phyloP scores from a whole-genome alignment of 139 green algal species.

The Dunaliella primolecta region DNA sequence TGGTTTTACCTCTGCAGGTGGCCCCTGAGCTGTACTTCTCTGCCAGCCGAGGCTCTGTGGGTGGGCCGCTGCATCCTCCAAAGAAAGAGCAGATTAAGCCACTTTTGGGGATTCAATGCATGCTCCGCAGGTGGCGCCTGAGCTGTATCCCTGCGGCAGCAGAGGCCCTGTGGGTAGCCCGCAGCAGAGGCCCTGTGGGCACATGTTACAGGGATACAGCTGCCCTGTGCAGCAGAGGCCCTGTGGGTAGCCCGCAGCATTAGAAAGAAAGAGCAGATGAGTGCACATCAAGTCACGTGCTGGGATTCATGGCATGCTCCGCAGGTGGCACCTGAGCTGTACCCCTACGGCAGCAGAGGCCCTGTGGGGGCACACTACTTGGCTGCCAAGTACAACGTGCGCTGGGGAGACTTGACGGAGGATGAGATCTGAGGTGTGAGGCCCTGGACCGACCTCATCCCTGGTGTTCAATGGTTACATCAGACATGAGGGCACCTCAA shows the following conservation, averaged over 20 bases:
- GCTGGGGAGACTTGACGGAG: constrained; percentile 81
- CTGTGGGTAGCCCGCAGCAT: neutral
- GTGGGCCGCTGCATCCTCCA: too few relatives aligned
- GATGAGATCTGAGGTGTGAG: constrained; percentile 8
- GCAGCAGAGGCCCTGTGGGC: neutral
- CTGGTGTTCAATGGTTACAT: too few relatives aligned
- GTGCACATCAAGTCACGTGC: neutral
- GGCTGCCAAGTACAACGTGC: constrained; percentile 91
- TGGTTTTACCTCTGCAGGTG: too few relatives aligned
- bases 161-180: constrained; percentile 83
- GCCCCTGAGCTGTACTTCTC: constrained; percentile 96
- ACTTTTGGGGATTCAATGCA: too few relatives aligned
- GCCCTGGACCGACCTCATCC: too few relatives aligned
- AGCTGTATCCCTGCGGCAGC: constrained; percentile 97
- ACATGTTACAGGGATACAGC: too few relatives aligned
- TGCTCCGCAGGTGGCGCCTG: constrained; percentile 72
- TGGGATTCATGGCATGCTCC: too few relatives aligned
- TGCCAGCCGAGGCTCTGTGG: constrained; percentile 71
- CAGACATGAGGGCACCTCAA: too few relatives aligned
- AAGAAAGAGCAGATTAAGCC: too few relatives aligned
- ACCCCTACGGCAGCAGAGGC: constrained; percentile 94
- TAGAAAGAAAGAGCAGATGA: too few relatives aligned
- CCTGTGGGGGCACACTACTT: constrained; percentile 97
- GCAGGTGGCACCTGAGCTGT: constrained; percentile 87
- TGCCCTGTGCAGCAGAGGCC: constrained; percentile 3